Evolutionary conservation across 306 rosid species (phyloP).

Genomic region (Lupinus albus): DNA sequence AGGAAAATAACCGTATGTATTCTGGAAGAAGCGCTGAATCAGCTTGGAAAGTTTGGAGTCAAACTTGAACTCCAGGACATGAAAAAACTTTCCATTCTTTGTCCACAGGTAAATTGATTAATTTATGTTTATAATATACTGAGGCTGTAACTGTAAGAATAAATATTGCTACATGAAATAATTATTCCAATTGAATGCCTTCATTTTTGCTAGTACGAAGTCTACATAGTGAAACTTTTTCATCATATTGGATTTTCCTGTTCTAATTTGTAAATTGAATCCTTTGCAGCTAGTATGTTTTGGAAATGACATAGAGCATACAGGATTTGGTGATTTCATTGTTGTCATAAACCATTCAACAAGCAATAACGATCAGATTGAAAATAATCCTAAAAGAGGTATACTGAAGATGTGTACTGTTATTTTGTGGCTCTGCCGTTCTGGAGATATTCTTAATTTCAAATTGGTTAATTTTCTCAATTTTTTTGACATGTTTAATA

Average conservation of each 20-base stretch:
- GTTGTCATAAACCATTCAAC: constrained; percentile 46
- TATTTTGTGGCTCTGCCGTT: constrained; percentile 26
- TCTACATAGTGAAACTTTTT: neutral
- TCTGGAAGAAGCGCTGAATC: constrained; percentile 61
- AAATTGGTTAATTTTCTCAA: neutral
- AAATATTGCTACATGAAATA: neutral
- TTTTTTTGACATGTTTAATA: constrained; percentile 45
- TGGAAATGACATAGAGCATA: constrained; percentile 48
- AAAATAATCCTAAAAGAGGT: constrained; percentile 54
- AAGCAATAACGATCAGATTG: constrained; percentile 36
- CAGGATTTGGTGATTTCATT: constrained; percentile 51
- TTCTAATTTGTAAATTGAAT: constrained; percentile 36
- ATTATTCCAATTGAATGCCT: neutral
- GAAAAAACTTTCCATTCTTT: constrained; percentile 64
- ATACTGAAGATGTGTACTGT: constrained; percentile 22
- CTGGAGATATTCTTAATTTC: constrained; percentile 25
- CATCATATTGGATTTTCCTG: constrained; percentile 15
- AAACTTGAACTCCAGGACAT: constrained; percentile 57
- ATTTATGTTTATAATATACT: constrained; percentile 17
- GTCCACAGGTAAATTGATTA: constrained; percentile 67
- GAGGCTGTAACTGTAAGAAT: constrained; percentile 8
- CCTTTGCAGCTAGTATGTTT: constrained; percentile 62
- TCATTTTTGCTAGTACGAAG: constrained; percentile 8
- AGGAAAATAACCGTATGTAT: constrained; percentile 39
- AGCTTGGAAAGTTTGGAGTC: constrained; percentile 60